A percentile compares a stretch with the other conserved stretches of the same genome.
phyloP scores from a whole-genome alignment of 2,329 filamentous ascomycete genomes.

The Trichoderma koningii region DNA sequence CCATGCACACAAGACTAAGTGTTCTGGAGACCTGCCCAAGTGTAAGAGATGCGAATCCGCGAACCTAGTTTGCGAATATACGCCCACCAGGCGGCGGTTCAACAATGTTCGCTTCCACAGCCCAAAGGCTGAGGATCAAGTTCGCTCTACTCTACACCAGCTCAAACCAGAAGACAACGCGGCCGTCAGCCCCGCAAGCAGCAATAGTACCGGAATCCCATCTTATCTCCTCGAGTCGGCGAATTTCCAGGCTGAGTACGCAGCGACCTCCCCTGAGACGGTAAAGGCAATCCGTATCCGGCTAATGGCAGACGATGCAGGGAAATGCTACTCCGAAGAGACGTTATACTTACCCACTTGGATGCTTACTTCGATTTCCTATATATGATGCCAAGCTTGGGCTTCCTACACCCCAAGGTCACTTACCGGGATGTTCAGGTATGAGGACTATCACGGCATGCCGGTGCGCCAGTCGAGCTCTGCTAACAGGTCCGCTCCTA shows the following conservation, averaged over 20 bases:
- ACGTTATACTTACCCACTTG: slow-evolving; percentile 43
- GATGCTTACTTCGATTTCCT: slow-evolving; percentile 45
- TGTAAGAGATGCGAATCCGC: slow-evolving; percentile 44
- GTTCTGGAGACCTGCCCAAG: slow-evolving; percentile 45
- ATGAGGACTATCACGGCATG: background rate
- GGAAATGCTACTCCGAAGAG: slow-evolving; percentile 40
- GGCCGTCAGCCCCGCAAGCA: slow-evolving; percentile 31
- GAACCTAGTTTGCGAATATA: slow-evolving; percentile 45
- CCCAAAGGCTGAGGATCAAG: slow-evolving; percentile 23
- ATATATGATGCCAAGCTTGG: slow-evolving; percentile 44
- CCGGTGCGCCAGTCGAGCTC: background rate
- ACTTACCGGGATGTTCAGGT: slow-evolving; percentile 43
- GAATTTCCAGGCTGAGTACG: slow-evolving; percentile 38
- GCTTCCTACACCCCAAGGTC: slow-evolving; percentile 43
- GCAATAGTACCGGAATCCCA: slow-evolving; percentile 27
- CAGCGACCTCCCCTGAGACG: background rate
- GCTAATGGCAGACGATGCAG: slow-evolving; percentile 30
- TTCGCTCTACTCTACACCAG: slow-evolving; percentile 16
- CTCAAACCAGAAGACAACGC: slow-evolving; percentile 28
- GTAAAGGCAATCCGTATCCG: background rate
- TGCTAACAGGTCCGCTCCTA: slow-evolving; percentile 24
- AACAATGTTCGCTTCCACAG: slow-evolving; percentile 38
- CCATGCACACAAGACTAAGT: slow-evolving; percentile 48
- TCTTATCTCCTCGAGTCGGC: slow-evolving; percentile 34
- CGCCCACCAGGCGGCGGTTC: slow-evolving; percentile 44